Evolutionary conservation across 257 asterid genomes (phyloP), one percentile per base, ranked within the genome.

Genomic region (Salvia miltiorrhiza): DNA sequence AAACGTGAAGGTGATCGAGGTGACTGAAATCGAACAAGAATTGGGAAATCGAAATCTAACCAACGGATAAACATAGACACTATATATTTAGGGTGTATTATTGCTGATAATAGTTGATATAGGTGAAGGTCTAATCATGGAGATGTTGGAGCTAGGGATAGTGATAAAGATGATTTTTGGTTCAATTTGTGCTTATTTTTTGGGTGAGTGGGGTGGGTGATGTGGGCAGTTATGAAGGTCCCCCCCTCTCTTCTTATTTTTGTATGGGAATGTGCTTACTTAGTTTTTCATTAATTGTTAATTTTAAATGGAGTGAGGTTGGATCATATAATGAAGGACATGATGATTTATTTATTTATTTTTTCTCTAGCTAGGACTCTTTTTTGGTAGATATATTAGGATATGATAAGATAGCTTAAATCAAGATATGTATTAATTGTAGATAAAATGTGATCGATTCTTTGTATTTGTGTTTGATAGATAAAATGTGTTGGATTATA

Each of bases 161-260:
- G 40, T 16, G 43, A 69, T 30, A 20, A 71, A 62, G 44, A 62
- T 50, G 32, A n/a, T 20, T n/a, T 26, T 1, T 33, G 45, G 14
- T 61, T 12, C 23, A 23, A 33, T 67, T 63, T 54, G 7, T 67
- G 43, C 44, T 53, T 39, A 9, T 67, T 67, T 67, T 35, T 67
- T 4, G 67, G 24, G 54, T 53, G 39, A 40, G 73, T 67, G 73
- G 73, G 64, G 73, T 67, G 59, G 73, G 53, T 53, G 48, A 20
- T 35, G 50, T 67, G 63, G 62, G 63, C 39, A 67, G 48, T 35
- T 50, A 59, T 54, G 63, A 12, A 30, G n/a, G n/a, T n/a, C n/a
- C n/a, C n/a, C 43, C 59, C 19, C 47, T 33, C 45, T 65, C 7
- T 37, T 37, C 53, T 67, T 20, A 41, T 35, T 5, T 67, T 50